These are phyloP conservation scores for Yamadazyma buinensis DNA, from an alignment of 1,139 yeast genomes.

Conservation along the genomic window DNA sequence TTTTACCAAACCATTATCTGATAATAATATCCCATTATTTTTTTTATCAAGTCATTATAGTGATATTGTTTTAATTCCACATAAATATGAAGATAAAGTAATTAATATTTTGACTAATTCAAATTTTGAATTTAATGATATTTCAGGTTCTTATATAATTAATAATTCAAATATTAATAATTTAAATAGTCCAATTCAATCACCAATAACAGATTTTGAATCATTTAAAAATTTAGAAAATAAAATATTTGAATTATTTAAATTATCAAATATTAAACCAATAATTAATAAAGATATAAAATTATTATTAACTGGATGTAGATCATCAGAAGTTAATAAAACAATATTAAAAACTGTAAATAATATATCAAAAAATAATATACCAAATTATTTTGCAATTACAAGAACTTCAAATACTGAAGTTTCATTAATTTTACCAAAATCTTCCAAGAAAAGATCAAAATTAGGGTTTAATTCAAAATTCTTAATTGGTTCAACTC, in stretches of 20 bases:
- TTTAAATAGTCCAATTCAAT: conserved; percentile 1
- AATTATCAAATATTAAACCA: conserved; percentile 41
- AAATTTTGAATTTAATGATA: conserved; percentile 43
- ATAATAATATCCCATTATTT: conserved; percentile 55
- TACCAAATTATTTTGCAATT: conserved; percentile 54
- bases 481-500: conserved; percentile 52
- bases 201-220: background rate
- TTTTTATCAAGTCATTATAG: conserved; percentile 65
- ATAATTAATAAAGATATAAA: conserved; percentile 35
- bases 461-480: conserved; percentile 41
- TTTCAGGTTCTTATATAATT: conserved; percentile 30
- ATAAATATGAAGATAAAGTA: conserved; percentile 39
- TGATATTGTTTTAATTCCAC: conserved; percentile 64
- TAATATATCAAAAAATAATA: conserved; percentile 24
- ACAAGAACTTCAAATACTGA: conserved; percentile 54
- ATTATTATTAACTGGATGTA: conserved; percentile 59
- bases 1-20: conserved; percentile 57
- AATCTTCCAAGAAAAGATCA: conserved; percentile 30
- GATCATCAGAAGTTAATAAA: conserved; percentile 44
- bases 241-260: conserved; percentile 40
- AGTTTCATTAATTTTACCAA: conserved; percentile 53
- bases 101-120: conserved; percentile 38
- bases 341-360: conserved; percentile 36
- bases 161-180: conserved; percentile 2
- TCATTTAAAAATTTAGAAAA: conserved; percentile 16